Evolutionary conservation across 257 asterid species (phyloP).

Genomic region (Cynanchum wilfordii): DNA sequence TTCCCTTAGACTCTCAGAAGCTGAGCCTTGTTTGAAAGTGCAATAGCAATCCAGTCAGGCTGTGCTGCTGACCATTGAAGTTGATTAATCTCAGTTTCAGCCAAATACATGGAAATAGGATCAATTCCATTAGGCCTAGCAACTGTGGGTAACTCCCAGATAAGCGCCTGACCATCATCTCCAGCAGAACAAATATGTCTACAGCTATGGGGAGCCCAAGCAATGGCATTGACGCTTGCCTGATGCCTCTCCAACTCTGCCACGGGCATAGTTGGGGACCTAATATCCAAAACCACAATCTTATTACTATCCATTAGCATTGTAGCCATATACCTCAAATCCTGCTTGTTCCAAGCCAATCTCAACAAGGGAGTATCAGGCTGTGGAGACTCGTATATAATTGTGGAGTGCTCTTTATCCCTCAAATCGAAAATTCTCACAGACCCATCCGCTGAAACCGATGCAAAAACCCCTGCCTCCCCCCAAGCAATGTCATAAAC

Average conservation of each 20-base stretch:
- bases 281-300: constrained; percentile 73
- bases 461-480: constrained; percentile 77
- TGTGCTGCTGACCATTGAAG: constrained; percentile 82
- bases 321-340: constrained; percentile 90
- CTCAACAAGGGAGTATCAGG: constrained; percentile 80
- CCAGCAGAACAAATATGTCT: constrained; percentile 90
- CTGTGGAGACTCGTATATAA: constrained; percentile 73
- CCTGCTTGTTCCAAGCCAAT: constrained; percentile 96
- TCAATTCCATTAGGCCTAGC: constrained; percentile 93
- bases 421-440: constrained; percentile 81
- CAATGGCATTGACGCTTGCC: constrained; percentile 79
- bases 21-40: constrained; percentile 78
- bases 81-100: constrained; percentile 79
- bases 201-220: constrained; percentile 92
- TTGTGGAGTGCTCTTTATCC: constrained; percentile 90
- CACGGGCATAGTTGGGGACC: constrained; percentile 80
- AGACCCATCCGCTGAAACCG: constrained; percentile 86
- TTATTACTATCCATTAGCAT: constrained; percentile 80
- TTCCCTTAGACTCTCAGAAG: constrained; percentile 74
- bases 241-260: constrained; percentile 84
- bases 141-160: constrained; percentile 87
- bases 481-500: constrained; percentile 98
- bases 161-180: constrained; percentile 80
- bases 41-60: constrained; percentile 87
- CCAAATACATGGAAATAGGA: constrained; percentile 65